Percentiles rank a stretch among this genome's conserved stretches.
These are phyloP conservation scores for Gracilariopsis chorda DNA, from an alignment of 23 red algal genomes.

Conservation along the genomic window DNA sequence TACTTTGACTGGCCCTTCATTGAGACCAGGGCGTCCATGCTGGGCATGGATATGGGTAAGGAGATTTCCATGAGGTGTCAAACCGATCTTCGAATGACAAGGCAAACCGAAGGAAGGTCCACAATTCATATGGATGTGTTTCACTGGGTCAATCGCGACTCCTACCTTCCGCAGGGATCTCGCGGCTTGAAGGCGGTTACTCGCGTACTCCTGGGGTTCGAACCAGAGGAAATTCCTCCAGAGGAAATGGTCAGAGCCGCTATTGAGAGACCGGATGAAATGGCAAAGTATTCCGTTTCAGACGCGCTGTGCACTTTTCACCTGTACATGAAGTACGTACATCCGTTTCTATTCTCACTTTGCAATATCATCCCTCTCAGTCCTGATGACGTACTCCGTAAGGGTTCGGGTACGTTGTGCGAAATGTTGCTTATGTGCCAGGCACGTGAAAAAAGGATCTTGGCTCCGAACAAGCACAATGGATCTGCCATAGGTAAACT, in stretches of 20 bases:
- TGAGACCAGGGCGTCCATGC: slow-evolving; percentile 62
- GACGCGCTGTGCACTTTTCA: slow-evolving; percentile 98
- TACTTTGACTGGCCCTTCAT: slow-evolving; percentile 97
- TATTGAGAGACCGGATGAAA: slow-evolving; percentile 64
- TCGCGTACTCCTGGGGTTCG: slow-evolving; percentile 87
- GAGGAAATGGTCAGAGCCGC: slow-evolving; percentile 96
- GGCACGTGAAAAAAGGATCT: slow-evolving; percentile 68
- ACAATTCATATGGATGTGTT: slow-evolving; percentile 97
- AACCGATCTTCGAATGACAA: not conserved
- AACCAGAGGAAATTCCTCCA: slow-evolving; percentile 94
- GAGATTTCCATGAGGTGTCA: slow-evolving; percentile 71
- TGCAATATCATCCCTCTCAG: slow-evolving; percentile 92
- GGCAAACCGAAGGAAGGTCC: slow-evolving; percentile 56
- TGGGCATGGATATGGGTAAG: slow-evolving; percentile 83
- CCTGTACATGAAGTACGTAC: slow-evolving; percentile 95
- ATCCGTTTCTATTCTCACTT: slow-evolving; percentile 95
- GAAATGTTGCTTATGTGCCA: slow-evolving; percentile 97
- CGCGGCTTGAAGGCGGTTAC: slow-evolving; percentile 97
- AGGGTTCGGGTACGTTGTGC: slow-evolving; percentile 95
- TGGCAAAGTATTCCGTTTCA: slow-evolving; percentile 97
- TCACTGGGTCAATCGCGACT: slow-evolving; percentile 99
- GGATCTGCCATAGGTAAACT: slow-evolving; percentile 45
- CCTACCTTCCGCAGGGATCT: slow-evolving; percentile 97
- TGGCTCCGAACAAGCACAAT: slow-evolving; percentile 91
- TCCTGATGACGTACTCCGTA: slow-evolving; percentile 97